Evolutionary conservation across 2,329 filamentous ascomycete genomes (phyloP).

Genomic region (Aspergillus sp.): DNA sequence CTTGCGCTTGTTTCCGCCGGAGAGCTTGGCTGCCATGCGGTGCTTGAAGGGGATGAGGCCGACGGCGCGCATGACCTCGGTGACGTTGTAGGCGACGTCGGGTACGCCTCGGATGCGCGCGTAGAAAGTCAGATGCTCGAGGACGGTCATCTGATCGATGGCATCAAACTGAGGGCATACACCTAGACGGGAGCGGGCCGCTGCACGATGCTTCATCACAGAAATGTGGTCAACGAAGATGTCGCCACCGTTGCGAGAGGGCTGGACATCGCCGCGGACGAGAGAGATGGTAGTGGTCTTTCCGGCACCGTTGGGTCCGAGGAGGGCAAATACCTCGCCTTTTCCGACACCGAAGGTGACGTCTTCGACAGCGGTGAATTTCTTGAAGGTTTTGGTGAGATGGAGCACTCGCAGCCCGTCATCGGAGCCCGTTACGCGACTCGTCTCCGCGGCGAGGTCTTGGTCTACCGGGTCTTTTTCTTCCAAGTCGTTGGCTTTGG

Average conservation of each 20-base stretch:
- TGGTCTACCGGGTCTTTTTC: constrained; percentile 44
- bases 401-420: constrained; percentile 78
- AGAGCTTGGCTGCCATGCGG: constrained; percentile 76
- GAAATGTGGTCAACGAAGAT: constrained; percentile 77
- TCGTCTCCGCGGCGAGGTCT: constrained; percentile 65
- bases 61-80: constrained; percentile 75
- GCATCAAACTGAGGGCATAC: constrained; percentile 89
- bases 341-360: too few species aligned
- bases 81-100: constrained; percentile 74
- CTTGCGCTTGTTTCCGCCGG: constrained; percentile 93
- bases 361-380: constrained; percentile 66
- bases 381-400: constrained; percentile 75
- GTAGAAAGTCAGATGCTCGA: constrained; percentile 85
- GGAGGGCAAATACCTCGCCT: constrained; percentile 67
- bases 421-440: constrained; percentile 58
- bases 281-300: constrained; percentile 79
- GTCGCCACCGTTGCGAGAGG: constrained; percentile 69
- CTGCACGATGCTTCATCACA: constrained; percentile 68
- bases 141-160: constrained; percentile 85
- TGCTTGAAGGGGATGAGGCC: constrained; percentile 69
- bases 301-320: constrained; percentile 88
- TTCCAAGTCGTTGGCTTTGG: constrained; percentile 36
- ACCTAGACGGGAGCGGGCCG: constrained; percentile 75
- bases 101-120: constrained; percentile 77
- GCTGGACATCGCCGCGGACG: constrained; percentile 83